Conservation (phyloP, 1,284 basidiomycete species). For the Moesziomyces globuligerus region DNA sequence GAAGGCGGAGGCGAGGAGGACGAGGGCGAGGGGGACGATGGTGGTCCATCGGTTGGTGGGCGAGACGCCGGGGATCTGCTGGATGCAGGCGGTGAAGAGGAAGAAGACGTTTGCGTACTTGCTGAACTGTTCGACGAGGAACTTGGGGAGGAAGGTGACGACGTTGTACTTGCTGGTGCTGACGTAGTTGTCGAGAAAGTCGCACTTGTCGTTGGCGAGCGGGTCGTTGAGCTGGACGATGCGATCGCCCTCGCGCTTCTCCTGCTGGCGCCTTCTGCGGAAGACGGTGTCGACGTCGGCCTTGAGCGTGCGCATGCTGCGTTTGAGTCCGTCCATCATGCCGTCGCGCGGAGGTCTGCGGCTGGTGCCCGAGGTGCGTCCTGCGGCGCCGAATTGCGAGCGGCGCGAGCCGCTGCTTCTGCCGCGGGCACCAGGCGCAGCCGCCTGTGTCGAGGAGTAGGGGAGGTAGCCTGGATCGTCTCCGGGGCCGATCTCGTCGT, state of each 20-base stretch:
- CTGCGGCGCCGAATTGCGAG: slow-evolving; percentile 14
- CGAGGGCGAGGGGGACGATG: slow-evolving; percentile 87
- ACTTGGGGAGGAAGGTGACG: slow-evolving; percentile 89
- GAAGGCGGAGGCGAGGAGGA: slow-evolving; percentile 92
- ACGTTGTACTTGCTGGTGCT: slow-evolving; percentile 96
- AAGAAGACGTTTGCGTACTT: slow-evolving; percentile 99
- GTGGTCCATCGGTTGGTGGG: slow-evolving; percentile 96
- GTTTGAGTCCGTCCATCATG: slow-evolving; percentile 45
- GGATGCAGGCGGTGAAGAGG: slow-evolving; percentile 96
- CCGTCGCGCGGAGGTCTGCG: slow-evolving; percentile 47
- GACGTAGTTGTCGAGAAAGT: slow-evolving; percentile 77
- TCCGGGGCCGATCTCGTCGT: slow-evolving; percentile 55
- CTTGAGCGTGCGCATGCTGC: slow-evolving; percentile 44
- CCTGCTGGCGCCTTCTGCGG: slow-evolving; percentile 39
- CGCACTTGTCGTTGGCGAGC: slow-evolving; percentile 54
- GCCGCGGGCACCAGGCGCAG: slow-evolving; percentile 1
- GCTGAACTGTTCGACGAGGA: slow-evolving; percentile 91
- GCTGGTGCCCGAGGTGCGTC: slow-evolving; percentile 24
- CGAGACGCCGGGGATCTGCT: slow-evolving; percentile 97
- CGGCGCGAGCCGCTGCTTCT: slow-evolving; percentile 6
- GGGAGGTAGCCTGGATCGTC: slow-evolving; percentile 29
- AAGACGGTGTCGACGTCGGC: slow-evolving; percentile 49
- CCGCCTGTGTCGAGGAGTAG: slow-evolving; percentile 6
- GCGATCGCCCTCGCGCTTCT: slow-evolving; percentile 54
- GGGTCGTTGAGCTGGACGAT: slow-evolving; percentile 61